These are phyloP conservation scores for Cubamyces sp. DNA, from an alignment of 768 basidiomycete genomes.

Conservation along the genomic window DNA sequence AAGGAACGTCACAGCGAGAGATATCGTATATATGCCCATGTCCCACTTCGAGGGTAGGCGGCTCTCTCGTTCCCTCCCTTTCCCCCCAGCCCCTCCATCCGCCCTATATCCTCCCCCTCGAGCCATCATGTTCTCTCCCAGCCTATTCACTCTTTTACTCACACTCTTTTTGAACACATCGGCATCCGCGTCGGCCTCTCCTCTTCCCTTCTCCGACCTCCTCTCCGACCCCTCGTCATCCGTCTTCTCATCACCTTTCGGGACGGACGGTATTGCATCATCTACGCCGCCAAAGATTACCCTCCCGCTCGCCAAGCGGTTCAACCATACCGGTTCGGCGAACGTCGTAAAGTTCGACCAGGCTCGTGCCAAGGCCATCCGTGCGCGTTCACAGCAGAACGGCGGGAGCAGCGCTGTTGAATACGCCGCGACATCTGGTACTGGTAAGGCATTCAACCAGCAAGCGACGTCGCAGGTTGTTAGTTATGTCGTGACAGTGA, in stretches of 20 bases:
- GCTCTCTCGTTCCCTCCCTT: neutral
- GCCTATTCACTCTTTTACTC: constrained; percentile 24
- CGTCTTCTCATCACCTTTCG: neutral
- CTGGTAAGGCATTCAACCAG: constrained; percentile 1
- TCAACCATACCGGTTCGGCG: constrained; percentile 25
- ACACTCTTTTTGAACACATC: neutral
- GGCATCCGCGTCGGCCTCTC: neutral
- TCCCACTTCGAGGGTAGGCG: no score
- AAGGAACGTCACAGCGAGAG: neutral
- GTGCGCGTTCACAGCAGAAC: constrained; percentile 31
- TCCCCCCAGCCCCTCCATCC: neutral
- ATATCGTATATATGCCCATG: neutral
- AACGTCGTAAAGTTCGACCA: constrained; percentile 29
- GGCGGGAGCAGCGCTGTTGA: neutral
- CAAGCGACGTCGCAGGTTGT: constrained; percentile 26
- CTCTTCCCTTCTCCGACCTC: neutral
- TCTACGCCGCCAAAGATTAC: neutral
- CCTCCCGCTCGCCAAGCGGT: constrained; percentile 23
- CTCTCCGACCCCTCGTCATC: no score
- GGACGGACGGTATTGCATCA: neutral
- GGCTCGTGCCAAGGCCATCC: constrained; percentile 26
- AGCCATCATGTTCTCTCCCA: constrained; percentile 6
- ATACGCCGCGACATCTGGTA: neutral
- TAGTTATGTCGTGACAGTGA: constrained; percentile 33
- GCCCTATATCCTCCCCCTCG: neutral